Evolutionary conservation across 1,284 basidiomycete genomes (phyloP), one percentile per base, ranked within the genome.

Genomic region (Marasmius sp.): DNA sequence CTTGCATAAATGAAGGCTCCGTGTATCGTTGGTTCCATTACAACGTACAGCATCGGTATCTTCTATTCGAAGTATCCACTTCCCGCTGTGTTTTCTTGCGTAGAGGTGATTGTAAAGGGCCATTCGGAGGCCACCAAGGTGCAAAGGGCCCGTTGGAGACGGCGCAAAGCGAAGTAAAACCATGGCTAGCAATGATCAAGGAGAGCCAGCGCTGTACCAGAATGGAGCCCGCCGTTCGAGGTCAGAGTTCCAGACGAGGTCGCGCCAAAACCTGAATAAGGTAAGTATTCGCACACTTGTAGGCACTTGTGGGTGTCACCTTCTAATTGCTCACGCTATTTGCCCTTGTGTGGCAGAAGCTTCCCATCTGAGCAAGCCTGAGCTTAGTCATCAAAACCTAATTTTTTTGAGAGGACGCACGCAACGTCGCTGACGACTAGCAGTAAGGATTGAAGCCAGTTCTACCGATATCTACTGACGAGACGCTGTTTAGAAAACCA

Each of bases 51-150:
- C 79, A 73, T 99, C 97, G 0, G 97, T 99, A 74, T 99, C 97
- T 74, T 99, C 97, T 50, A 99, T 89, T 41, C 97, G 82, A 63
- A 98, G 77, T 39, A 98, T 85, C 92, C 94, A 98, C 70, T 90
- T 89, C 1, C 95, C 96, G 1, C 85, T 86, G 34, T 86, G 80
- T 70, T 92, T 94, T 67, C 85, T 84, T 1, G 95, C 93, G 61
- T 92, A 89, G 0, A 98, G 77, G 70, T 98, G 85, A 72, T 99
- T 99, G 78, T 96, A 96, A 3, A 99, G 80, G 0, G 96, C 97
- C 54, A 96, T 99, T 18, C 97, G 80, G n/a, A 99, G 85, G 0
- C 97, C 97, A 1, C 97, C 97, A 0, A 99, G 87, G 75, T 99
- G 97, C 1, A 99, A 81, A 52, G 89, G 85, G 2, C 97, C 97